These are phyloP conservation scores for Beauveria scarabaeidicola DNA, from an alignment of 2,329 filamentous ascomycete genomes.

Conservation along the genomic window DNA sequence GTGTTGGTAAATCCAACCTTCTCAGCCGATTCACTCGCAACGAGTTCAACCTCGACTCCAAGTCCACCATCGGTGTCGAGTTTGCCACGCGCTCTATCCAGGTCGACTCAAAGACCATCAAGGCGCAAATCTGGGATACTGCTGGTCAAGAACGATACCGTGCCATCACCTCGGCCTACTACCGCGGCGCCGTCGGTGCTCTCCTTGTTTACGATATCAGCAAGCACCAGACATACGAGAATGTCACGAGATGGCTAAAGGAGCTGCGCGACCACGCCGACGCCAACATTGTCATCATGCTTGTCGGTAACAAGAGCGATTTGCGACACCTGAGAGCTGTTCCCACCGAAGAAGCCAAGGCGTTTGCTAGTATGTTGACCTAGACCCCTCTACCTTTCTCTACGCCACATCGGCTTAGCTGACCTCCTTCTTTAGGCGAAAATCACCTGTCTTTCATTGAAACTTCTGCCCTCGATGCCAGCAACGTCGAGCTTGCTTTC, in stretches of 20 bases:
- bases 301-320: constrained; percentile 99
- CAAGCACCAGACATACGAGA: constrained; percentile 99
- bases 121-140: constrained; percentile 99
- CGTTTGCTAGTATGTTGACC: constrained; percentile 73
- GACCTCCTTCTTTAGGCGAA: constrained; percentile 54
- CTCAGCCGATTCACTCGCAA: constrained; percentile 99
- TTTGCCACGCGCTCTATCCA: constrained; percentile 98
- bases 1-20: constrained; percentile 99
- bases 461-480: constrained; percentile 95
- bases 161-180: constrained; percentile 98
- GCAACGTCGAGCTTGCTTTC: constrained; percentile 98
- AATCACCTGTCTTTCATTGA: constrained; percentile 99
- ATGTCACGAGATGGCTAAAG: constrained; percentile 98
- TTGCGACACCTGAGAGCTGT: constrained; percentile 95
- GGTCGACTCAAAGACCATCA: constrained; percentile 99
- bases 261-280: constrained; percentile 96
- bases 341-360: constrained; percentile 94
- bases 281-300: constrained; percentile 98
- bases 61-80: constrained; percentile 99
- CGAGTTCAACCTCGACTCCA: constrained; percentile 99
- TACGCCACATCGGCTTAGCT: constrained; percentile 8
- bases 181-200: constrained; percentile 92
- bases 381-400: background rate
- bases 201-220: constrained; percentile 98
- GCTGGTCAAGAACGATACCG: constrained; percentile 98